A percentile compares a stretch with the other conserved stretches of the same genome.
These are phyloP conservation scores for Magnusiomyces fungicola DNA, from an alignment of 1,139 yeast genomes.

Conservation along the genomic window DNA sequence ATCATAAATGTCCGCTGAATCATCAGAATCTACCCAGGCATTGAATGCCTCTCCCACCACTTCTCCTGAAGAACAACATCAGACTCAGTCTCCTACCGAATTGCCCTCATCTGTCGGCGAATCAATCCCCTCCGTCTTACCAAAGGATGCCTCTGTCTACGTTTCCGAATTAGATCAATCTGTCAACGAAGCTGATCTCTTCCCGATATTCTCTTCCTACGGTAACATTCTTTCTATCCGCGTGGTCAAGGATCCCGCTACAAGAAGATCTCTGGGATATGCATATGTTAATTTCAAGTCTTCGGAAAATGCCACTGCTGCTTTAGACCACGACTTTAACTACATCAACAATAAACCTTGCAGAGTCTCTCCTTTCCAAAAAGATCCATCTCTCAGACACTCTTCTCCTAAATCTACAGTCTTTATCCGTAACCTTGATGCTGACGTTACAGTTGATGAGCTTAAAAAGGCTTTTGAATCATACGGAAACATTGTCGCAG, in stretches of 20 bases:
- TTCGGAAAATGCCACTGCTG: constrained; percentile 72
- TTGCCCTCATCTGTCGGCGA: too few species aligned
- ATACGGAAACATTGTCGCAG: constrained; percentile 83
- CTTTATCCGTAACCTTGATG: constrained; percentile 84
- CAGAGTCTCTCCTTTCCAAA: constrained; percentile 91
- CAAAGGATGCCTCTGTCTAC: constrained; percentile 10
- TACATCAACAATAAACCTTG: constrained; percentile 80
- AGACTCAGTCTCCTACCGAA: constrained; percentile 5
- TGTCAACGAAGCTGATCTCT: constrained; percentile 12
- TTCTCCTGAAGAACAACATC: neutral
- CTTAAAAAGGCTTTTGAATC: constrained; percentile 77
- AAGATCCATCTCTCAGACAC: constrained; percentile 81
- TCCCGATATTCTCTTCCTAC: constrained; percentile 74
- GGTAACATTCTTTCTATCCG: constrained; percentile 84
- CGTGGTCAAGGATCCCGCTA: constrained; percentile 84
- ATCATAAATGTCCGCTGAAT: too few species aligned
- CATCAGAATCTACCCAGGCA: too few species aligned
- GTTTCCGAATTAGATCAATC: constrained; percentile 14
- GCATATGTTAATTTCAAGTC: constrained; percentile 86
- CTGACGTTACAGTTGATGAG: constrained; percentile 69
- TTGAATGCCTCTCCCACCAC: neutral
- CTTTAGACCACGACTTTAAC: constrained; percentile 75
- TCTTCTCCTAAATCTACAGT: constrained; percentile 45
- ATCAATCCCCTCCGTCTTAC: neutral
- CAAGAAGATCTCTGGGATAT: constrained; percentile 84